A percentile compares a stretch with the other conserved stretches of the same genome.
phyloP scores from a whole-genome alignment of 2,329 filamentous ascomycete genomes.

The Verticillium longisporum region DNA sequence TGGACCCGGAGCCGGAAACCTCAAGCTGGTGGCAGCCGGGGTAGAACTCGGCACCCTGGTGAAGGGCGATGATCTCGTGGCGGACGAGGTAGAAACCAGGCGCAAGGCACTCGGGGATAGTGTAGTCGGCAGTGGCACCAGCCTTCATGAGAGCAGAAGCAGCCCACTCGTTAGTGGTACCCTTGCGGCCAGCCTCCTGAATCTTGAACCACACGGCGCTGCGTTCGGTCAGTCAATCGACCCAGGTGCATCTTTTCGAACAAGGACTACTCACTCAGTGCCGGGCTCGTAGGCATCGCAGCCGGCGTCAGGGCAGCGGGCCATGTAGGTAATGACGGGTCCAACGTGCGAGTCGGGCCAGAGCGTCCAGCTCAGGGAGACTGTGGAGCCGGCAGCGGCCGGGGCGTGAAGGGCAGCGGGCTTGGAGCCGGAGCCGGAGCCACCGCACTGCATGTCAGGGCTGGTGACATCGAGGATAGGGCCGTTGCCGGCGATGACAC shows the following conservation, averaged over 20 bases:
- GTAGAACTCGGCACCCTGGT: constrained; percentile 46
- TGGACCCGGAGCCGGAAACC: constrained; percentile 36
- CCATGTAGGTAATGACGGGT: constrained; percentile 54
- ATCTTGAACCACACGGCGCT: constrained; percentile 49
- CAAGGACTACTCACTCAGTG: constrained; percentile 21
- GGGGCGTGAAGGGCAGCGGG: constrained; percentile 48
- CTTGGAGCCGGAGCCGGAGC: constrained; percentile 37
- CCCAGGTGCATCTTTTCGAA: no score
- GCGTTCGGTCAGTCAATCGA: constrained; percentile 13
- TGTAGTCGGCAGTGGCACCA: constrained; percentile 35
- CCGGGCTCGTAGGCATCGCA: constrained; percentile 43
- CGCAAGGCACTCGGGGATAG: constrained; percentile 39
- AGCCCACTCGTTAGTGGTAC: constrained; percentile 42
- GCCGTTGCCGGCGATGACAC: constrained; percentile 50
- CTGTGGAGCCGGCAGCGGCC: constrained; percentile 44
- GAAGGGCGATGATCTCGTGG: constrained; percentile 45
- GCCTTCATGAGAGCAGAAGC: constrained; percentile 35
- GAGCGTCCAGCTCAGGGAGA: constrained; percentile 49
- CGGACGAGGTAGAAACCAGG: constrained; percentile 45
- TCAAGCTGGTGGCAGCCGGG: constrained; percentile 47
- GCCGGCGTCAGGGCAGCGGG: constrained; percentile 44
- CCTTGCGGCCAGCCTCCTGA: constrained; percentile 39
- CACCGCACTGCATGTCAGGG: constrained; percentile 50
- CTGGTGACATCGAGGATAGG: constrained; percentile 46
- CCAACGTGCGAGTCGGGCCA: constrained; percentile 45